phyloP scores from a whole-genome alignment of 331 rosid genomes.

The Pyracantha coccinea region DNA sequence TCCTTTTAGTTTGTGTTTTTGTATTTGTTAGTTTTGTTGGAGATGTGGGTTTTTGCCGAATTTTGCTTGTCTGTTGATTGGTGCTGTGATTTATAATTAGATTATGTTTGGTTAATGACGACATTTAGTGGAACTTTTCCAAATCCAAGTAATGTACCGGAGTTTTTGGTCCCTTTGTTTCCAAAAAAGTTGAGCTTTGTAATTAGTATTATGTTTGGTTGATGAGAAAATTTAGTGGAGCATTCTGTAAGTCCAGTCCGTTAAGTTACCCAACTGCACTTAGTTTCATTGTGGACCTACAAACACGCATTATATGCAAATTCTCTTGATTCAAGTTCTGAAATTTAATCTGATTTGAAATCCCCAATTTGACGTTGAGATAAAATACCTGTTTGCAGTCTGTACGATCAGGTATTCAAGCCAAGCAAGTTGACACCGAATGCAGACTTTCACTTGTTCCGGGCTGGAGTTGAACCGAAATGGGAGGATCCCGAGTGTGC shows the following conservation, averaged over 20 bases:
- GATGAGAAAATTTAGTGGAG: background rate
- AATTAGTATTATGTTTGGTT: background rate
- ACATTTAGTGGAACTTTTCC: background rate
- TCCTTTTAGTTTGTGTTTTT: background rate
- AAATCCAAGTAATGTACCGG: background rate
- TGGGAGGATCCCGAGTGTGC: conserved; percentile 99
- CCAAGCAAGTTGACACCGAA: conserved; percentile 63
- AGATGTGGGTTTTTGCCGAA: background rate
- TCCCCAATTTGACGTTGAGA: background rate
- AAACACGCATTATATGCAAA: background rate
- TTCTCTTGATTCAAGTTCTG: background rate
- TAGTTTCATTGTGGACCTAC: background rate
- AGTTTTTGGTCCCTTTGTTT: background rate
- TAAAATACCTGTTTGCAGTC: conserved; percentile 31
- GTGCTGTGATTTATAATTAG: background rate
- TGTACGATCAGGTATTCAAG: conserved; percentile 78
- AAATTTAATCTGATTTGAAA: background rate
- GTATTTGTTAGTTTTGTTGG: background rate
- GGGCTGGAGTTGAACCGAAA: conserved; percentile 85
- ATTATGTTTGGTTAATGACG: background rate
- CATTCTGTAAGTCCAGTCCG: background rate
- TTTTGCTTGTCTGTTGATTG: background rate
- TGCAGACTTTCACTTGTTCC: conserved; percentile 85
- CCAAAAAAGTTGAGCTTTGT: background rate
- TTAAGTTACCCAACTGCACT: background rate